Base-by-base conservation (phyloP, 2,329 filamentous ascomycete genomes). In the Trichoderma semiorbis region DNA sequence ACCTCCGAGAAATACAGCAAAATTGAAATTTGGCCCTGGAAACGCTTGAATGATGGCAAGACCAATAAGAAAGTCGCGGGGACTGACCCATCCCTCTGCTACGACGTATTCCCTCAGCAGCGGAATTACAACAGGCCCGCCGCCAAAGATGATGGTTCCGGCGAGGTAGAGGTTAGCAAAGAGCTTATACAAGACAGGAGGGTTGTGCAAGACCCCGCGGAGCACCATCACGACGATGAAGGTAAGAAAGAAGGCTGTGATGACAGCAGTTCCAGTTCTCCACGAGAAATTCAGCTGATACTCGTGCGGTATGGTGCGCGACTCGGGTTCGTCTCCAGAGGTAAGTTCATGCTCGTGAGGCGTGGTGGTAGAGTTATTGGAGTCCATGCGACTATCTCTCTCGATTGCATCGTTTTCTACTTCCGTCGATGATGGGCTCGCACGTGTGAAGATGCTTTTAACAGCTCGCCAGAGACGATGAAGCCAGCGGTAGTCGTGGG, bases 21-120 rank as follows among this genome's bases (percentile, higher is more conserved):
- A 47, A 47, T 47, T 47, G 43, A 47, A 47, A 18, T 47, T 47
- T 5, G 43, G 43, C 1, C 43, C 43, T 21, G 43, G 43, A 2
- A 47, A 47, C 0, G 43, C 43, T 91, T 87, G 50, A 91, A 74
- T 0, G 89, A 94, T 85, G 10, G 91, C 92, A 0, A 94, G 86
- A 0, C 91, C 92, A 64, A 94, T 88, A 0, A 94, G 83, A 77
- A 94, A 93, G 77, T 94, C 90, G 4, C 92, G 86, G 0, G 90
- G 84, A 0, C 86, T 88, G 0, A 94, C 91, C 91, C 91, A 94
- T 7, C 89, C 89, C 30, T 90, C 89, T 0, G 85, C 84, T 0
- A 93, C 91, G 39, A 93, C 83, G 75, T 88, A 88, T 73, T 89
- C 85, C n/a, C 88, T 84, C 2, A 91, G 82, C 0, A 91, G 83